These are phyloP conservation scores for Fusarium sp. DNA, from an alignment of 2,329 filamentous ascomycete genomes.

Conservation along the genomic window DNA sequence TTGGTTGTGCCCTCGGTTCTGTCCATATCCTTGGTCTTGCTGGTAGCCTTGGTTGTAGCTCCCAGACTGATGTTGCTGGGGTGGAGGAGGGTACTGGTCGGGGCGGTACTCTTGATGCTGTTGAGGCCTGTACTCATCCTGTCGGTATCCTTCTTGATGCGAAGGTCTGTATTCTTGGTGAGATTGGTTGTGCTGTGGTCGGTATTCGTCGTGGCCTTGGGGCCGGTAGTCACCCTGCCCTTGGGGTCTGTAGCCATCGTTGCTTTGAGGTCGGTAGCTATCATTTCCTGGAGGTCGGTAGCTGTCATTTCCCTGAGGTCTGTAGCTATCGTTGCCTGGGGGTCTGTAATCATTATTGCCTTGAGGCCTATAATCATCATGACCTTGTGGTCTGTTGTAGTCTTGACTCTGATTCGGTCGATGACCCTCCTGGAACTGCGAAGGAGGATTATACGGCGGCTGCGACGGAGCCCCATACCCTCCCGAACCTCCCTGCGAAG, in stretches of 20 bases:
- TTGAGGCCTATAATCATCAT: slow-evolving; percentile 18
- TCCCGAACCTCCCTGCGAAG: slow-evolving; percentile 38
- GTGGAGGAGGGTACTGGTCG: slow-evolving; percentile 32
- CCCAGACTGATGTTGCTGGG: slow-evolving; percentile 33
- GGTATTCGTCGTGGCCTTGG: slow-evolving; percentile 14
- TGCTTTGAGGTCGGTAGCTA: background rate
- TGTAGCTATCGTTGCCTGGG: background rate
- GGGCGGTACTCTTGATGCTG: slow-evolving; percentile 42
- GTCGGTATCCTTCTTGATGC: slow-evolving; percentile 14
- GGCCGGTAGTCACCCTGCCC: slow-evolving; percentile 7
- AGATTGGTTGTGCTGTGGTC: slow-evolving; percentile 7
- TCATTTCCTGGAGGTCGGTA: slow-evolving; percentile 4
- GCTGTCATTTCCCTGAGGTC: slow-evolving; percentile 8
- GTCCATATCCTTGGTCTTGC: slow-evolving; percentile 11
- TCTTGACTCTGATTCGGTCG: slow-evolving; percentile 26
- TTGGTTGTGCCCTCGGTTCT: slow-evolving; percentile 8
- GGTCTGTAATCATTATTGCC: background rate
- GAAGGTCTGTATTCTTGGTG: slow-evolving; percentile 22
- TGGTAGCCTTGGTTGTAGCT: slow-evolving; percentile 35
- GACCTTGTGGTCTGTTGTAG: slow-evolving; percentile 15
- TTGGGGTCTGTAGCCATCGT: slow-evolving; percentile 2
- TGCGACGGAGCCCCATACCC: slow-evolving; percentile 27
- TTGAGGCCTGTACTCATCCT: slow-evolving; percentile 28
- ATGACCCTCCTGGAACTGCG: slow-evolving; percentile 40
- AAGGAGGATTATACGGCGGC: slow-evolving; percentile 40